Conservation (phyloP, 768 basidiomycete genomes). For the Boletellus sp. region DNA sequence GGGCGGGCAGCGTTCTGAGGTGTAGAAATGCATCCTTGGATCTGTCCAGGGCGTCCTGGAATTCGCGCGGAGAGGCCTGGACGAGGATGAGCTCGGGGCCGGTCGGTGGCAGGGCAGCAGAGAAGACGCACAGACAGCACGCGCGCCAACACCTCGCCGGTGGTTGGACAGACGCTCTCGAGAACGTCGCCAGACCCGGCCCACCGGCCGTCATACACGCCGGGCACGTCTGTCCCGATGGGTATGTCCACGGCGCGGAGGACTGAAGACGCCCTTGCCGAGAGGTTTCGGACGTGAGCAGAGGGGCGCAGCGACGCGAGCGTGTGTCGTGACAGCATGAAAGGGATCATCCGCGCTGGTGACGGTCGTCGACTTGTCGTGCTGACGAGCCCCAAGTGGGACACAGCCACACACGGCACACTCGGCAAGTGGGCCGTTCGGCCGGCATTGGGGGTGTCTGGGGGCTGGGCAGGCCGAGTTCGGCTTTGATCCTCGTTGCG, state of each 20-base stretch:
- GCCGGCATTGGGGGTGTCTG: conserved; percentile 19
- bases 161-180: conserved; percentile 76
- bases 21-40: conserved; percentile 68
- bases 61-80: conserved; percentile 69
- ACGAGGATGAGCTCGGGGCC: conserved; percentile 11
- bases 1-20: conserved; percentile 80
- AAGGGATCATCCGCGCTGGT: not conserved
- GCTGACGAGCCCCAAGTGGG: not conserved
- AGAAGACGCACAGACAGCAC: conserved; percentile 57
- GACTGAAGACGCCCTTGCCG: conserved; percentile 65
- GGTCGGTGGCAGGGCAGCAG: not conserved
- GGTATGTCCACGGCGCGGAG: conserved; percentile 63
- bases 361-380: not conserved
- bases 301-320: conserved; percentile 6
- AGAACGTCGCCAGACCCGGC: conserved; percentile 67
- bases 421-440: not conserved
- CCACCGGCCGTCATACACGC: conserved; percentile 85
- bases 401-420: not conserved
- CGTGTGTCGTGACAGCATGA: conserved; percentile 25
- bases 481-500: conserved; percentile 26
- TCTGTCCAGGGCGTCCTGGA: conserved; percentile 62
- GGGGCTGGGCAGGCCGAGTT: conserved; percentile 14
- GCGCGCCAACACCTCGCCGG: conserved; percentile 77
- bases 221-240: conserved; percentile 51
- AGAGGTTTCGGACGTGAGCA: conserved; percentile 43